Evolutionary conservation across 768 basidiomycete species (phyloP).

Genomic region (Boletus sp.): DNA sequence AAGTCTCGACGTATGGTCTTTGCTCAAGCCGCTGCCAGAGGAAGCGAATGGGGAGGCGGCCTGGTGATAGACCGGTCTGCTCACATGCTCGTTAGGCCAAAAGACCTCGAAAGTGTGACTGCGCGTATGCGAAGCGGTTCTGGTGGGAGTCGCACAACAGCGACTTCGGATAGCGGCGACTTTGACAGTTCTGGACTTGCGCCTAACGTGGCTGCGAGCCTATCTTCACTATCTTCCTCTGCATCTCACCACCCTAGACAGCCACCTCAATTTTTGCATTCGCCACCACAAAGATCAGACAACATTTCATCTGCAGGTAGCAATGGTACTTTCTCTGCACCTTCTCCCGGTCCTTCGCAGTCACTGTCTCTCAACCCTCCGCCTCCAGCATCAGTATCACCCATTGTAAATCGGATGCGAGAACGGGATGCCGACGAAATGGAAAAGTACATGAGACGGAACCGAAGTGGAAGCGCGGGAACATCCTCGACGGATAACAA

Average conservation of each 20-base stretch:
- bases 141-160: conserved; percentile 73
- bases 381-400: conserved; percentile 56
- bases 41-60: conserved; percentile 54
- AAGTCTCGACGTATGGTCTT: conserved; percentile 67
- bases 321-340: conserved; percentile 36
- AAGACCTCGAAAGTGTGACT: conserved; percentile 36
- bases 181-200: conserved; percentile 43
- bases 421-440: conserved; percentile 85
- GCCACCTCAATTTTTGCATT: conserved; percentile 38
- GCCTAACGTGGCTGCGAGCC: conserved; percentile 39
- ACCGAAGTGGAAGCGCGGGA: conserved; percentile 76
- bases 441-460: conserved; percentile 79
- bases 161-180: conserved; percentile 73
- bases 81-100: conserved; percentile 45
- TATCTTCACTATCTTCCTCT: conserved; percentile 62
- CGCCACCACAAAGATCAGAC: conserved; percentile 38
- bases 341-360: conserved; percentile 37
- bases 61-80: conserved; percentile 41
- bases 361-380: conserved; percentile 35
- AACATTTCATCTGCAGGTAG: conserved; percentile 32
- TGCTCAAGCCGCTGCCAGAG: conserved; percentile 68
- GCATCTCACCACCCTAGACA: conserved; percentile 49
- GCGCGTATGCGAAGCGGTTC: conserved; percentile 77
- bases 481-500: conserved; percentile 70
- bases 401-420: conserved; percentile 75